Base-by-base conservation (phyloP, 345 rosid species). In the Microcos paniculata region DNA sequence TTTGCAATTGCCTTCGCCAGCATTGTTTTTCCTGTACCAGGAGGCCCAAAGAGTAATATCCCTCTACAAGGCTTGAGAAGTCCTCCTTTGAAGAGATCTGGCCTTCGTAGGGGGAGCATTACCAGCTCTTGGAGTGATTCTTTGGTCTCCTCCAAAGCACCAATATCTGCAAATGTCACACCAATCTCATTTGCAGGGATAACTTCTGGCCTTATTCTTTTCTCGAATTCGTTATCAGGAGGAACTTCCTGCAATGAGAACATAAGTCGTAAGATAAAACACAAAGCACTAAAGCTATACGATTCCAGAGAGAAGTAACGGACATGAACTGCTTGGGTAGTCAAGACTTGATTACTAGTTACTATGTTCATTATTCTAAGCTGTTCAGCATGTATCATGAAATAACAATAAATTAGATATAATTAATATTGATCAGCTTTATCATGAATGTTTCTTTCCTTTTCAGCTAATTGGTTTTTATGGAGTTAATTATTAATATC, bases 11-110 rank as follows among this genome's bases (percentile, higher is more conserved):
- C 99, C 84, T 94, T 94, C 6, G 99, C 99, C 70, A 96, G 89
- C 99, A 96, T 96, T 82, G 98, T 96, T 85, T 96, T 96, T 53
- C 99, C 99, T 1, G 98, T 96, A 78, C 99, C 99, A 19, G 99
- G 99, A 70, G 99, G 99, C 1, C 99, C 99, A 23, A 96, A 94
- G 6, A 96, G 90, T 77, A 96, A 65, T 74, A 96, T 96, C 67
- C 99, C 99, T 85, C 97, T 87, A 71, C 99, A 96, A 18, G 99
- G 99, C 75, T 96, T 96, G 13, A 96, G 92, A 66, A 96, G 94
- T 51, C 99, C 99, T 0, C 99, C 99, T 46, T 86, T 89, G 88
- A 96, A 96, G 43, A 96, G 97, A 85, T 94, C 97, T 0, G 98
- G 99, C 66, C 99, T 87, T 62, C 96, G 85, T 61, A 96, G 95